Base-by-base conservation (phyloP, 768 basidiomycete genomes). In the Rhodotorula paludigena region DNA sequence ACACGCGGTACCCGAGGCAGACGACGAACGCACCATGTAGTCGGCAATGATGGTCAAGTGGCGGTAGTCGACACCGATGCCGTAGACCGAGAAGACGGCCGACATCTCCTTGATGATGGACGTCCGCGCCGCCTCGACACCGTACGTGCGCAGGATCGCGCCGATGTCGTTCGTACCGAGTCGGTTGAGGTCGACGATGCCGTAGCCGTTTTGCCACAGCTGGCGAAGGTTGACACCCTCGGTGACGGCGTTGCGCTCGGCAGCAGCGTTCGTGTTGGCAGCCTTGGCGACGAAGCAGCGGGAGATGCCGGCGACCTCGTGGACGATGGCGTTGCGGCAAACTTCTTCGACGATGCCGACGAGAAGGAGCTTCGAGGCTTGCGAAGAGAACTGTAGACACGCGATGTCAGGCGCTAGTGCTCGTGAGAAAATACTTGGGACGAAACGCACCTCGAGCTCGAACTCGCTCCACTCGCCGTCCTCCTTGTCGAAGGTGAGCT, bases 1-100 rank as follows among this genome's bases (percentile, higher is more conserved):
- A 53, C 18, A 23, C 21, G 16, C 11, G 57, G 35, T 28, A 39
- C 5, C 4, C 15, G 33, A 58, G 64, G 58, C 41, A 21, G 45
- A 45, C 56, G 54, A 39, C 62, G 76, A 21, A 75, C 87, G 73
- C 76, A 94, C 94, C 96, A 99, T 99, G 78, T 98, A 99, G 78
- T 99, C 96, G 21, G 96, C 96, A 77, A 99, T 96, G 71, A 99
- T 82, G 74, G 94, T 92, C 55, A 98, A 82, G 81, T 99, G 96
- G 54, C 96, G 85, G 71, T 84, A 84, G 79, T 98, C 88, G 64
- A 99, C 94, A 66, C 89, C 89, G 74, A 99, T 99, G 76, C 87
- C 93, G 82, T 99, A 99, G 5, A 87, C 91, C 11, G 85, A 87
- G 79, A 99, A 99, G 49, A 99, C 91, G 28, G 85, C 86, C 56